phyloP scores from a whole-genome alignment of 2,329 filamentous ascomycete species.

The Cercospora brassicicola region DNA sequence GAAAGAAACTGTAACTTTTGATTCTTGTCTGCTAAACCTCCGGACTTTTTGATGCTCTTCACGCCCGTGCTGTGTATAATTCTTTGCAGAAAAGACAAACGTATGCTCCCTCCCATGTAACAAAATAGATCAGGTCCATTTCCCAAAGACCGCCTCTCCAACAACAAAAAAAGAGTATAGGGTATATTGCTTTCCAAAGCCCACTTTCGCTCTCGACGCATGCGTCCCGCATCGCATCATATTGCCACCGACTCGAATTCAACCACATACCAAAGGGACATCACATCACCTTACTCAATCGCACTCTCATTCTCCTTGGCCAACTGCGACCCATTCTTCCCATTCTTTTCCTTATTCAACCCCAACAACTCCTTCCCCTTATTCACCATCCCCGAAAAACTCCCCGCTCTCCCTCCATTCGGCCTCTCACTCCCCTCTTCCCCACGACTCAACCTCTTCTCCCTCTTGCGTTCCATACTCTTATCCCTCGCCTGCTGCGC shows the following conservation, averaged over 20 bases:
- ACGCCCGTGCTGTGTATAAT: neutral
- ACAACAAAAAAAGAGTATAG: neutral
- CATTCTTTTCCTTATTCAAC: constrained; percentile 42
- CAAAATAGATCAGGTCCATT: neutral
- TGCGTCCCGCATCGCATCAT: no score
- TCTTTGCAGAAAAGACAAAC: neutral
- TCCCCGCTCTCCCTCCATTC: constrained; percentile 26
- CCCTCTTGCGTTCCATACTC: constrained; percentile 29
- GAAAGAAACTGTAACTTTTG: neutral
- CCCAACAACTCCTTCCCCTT: constrained; percentile 56
- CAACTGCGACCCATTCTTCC: neutral
- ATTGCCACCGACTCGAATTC: no score
- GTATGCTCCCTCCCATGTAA: neutral
- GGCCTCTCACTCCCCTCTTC: constrained; percentile 22
- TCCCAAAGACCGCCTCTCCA: neutral
- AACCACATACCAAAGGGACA: no score
- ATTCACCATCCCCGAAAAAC: constrained; percentile 47
- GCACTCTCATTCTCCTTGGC: constrained; percentile 23
- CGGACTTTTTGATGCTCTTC: neutral
- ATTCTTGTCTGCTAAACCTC: neutral
- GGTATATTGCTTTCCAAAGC: no score
- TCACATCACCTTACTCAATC: constrained; percentile 16
- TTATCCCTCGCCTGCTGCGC: constrained; percentile 44
- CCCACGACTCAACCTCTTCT: constrained; percentile 39
- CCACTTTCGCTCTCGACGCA: no score